These are phyloP conservation scores for Solanum clarkiae DNA, from an alignment of 257 asterid genomes.

Conservation along the genomic window DNA sequence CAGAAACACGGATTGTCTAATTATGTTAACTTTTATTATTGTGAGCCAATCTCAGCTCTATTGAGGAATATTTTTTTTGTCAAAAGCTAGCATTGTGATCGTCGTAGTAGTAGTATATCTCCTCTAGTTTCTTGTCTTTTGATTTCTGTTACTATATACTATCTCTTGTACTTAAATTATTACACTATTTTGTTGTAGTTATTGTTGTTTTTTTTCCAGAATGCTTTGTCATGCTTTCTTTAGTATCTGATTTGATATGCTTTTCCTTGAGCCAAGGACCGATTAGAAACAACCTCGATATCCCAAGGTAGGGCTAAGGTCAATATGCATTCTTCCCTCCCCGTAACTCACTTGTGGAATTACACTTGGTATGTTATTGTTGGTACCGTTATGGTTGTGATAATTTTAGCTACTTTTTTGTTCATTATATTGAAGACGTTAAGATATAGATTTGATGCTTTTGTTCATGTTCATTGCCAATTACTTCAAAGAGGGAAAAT, in stretches of 20 bases:
- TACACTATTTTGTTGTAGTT: background rate
- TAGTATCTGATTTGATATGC: background rate
- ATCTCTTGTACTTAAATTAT: background rate
- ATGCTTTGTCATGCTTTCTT: background rate
- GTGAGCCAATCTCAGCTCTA: background rate
- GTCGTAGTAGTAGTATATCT: background rate
- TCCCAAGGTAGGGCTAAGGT: background rate
- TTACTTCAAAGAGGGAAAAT: background rate
- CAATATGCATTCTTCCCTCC: background rate
- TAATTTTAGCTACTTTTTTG: background rate
- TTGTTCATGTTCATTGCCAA: background rate
- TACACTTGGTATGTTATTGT: background rate
- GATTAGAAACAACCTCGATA: background rate
- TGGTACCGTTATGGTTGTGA: background rate
- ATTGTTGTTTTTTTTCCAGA: background rate
- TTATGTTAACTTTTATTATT: background rate
- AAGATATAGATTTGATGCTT: background rate
- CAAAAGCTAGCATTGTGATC: background rate
- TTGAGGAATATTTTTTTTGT: background rate
- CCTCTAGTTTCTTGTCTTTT: background rate
- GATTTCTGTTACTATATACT: background rate
- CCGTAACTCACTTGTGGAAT: background rate
- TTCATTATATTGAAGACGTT: background rate
- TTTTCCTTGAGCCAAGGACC: background rate
- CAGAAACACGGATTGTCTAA: background rate